Percentiles rank a stretch among this genome's conserved stretches.
These are phyloP conservation scores for Somion occarium DNA, from an alignment of 1,284 basidiomycete genomes.

Conservation along the genomic window DNA sequence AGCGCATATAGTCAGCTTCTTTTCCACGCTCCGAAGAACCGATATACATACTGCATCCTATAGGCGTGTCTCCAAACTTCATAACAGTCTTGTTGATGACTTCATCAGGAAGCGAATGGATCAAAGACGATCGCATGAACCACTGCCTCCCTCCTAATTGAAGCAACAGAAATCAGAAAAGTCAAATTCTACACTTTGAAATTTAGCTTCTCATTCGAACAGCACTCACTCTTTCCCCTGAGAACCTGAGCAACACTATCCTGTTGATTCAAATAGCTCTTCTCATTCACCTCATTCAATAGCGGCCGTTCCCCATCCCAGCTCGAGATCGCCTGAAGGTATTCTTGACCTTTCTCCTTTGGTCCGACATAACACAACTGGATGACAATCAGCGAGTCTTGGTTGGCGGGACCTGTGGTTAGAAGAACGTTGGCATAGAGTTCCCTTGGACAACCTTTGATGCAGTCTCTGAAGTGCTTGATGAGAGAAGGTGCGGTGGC, in stretches of 20 bases:
- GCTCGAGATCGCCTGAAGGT: slow-evolving; percentile 75
- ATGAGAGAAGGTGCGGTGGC: slow-evolving; percentile 83
- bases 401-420: slow-evolving; percentile 79
- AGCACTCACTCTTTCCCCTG: slow-evolving; percentile 61
- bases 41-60: slow-evolving; percentile 72
- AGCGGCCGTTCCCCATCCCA: slow-evolving; percentile 83
- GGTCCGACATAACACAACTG: slow-evolving; percentile 86
- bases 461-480: slow-evolving; percentile 88
- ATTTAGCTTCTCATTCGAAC: neutral
- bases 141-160: slow-evolving; percentile 71
- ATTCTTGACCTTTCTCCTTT: slow-evolving; percentile 70
- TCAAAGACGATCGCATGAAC: slow-evolving; percentile 82
- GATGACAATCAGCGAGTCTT: slow-evolving; percentile 82
- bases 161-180: neutral
- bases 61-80: slow-evolving; percentile 75
- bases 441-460: slow-evolving; percentile 81
- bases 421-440: slow-evolving; percentile 87
- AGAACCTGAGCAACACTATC: slow-evolving; percentile 87
- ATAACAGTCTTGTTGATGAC: slow-evolving; percentile 79
- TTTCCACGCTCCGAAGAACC: neutral
- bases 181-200: neutral
- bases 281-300: slow-evolving; percentile 86
- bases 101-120: slow-evolving; percentile 79
- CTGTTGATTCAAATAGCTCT: slow-evolving; percentile 84
- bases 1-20: too few relatives aligned